Base-by-base conservation (phyloP, 2,329 filamentous ascomycete species). In the Knoxdaviesia capensis region DNA sequence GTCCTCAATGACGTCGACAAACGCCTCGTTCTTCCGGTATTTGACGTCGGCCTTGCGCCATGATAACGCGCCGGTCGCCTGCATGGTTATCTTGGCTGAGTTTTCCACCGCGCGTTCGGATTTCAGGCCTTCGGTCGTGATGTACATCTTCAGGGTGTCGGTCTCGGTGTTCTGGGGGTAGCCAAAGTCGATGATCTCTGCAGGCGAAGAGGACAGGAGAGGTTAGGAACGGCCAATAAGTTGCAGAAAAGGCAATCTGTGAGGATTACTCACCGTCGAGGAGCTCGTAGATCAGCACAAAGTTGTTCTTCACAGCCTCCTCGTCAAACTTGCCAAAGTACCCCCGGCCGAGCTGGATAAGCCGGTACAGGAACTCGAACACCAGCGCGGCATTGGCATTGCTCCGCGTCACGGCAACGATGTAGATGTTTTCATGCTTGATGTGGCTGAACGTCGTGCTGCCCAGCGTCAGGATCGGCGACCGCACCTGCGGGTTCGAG, bases 251-350 rank as follows among this genome's bases (percentile, higher is more conserved):
- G 20, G 20, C 20, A 20, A 20, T 20, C 2, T 20, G 20, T 20
- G 3, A 20, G 20, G 20, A 20, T 3, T 20, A 55, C 64, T 48
- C 56, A 90, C 84, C 84, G 60, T 98, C 90, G 43, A 98, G 65
- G 44, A 98, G 71, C 69, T 98, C 90, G 61, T 98, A 98, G 35
- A 98, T 86, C 50, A 98, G 69, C 49, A 98, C 90, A 64, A 98
- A 98, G 66, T 98, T 98, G 65, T 94, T 96, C 78, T 98, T 98
- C 52, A 98, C 88, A 44, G 90, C 87, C 64, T 98, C 90, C 68
- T 98, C 90, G 56, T 98, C 90, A 56, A 98, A 94, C 62, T 96
- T 96, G 57, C 83, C 88, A 69, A 98, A 98, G 63, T 98, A 98
- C 44, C 86, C 84, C 63, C 83, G 86, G 36, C 90, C 90, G 49